Base-by-base conservation (phyloP, 768 basidiomycete species). In the Boletus subparvulus region DNA sequence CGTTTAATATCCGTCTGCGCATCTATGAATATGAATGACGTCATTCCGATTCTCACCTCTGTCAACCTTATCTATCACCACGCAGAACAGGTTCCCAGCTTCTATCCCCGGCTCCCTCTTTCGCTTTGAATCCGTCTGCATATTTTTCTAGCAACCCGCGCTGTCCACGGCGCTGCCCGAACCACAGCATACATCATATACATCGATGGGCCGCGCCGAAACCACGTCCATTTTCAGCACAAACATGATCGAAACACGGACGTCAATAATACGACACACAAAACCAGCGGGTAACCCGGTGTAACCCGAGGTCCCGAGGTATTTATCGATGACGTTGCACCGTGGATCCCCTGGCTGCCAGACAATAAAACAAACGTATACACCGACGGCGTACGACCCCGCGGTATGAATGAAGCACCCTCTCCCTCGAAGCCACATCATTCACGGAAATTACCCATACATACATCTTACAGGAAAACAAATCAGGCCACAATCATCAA, bases 401-500 rank as follows among this genome's bases (percentile, higher is more conserved):
- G 39, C 17, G 8, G n/a, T 8, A 39, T n/a, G 14, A 36, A 14
- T 17, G 14, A 36, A 14, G 16, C 9, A 39, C 37, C 17, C 40
- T 19, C 19, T 17, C 37, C 37, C 0, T 40, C n/a, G 17, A 28
- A 37, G 9, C 10, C 40, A n/a, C 19, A 40, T 40, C 43, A 44
- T 24, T 47, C 30, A 32, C 7, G 41, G 24, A 30, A 30, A 28
- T 39, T 16, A 7, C n/a, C 9, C 8, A 54, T 4, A 33, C 72
- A 36, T 65, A 80, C 79, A 17, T 71, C 75, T 13, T 77, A 69
- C 64, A 70, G 69, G 8, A 26, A 44, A 82, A 32, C 21, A 39
- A 4, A 33, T 11, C 3, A 16, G 28, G 19, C 16, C 16, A 17
- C 26, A 12, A 16, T 52, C 45, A 21, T 42, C 32, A 36, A 36